These are phyloP conservation scores for Wallemia mellicola DNA, from an alignment of 1,284 basidiomycete species.

Conservation along the genomic window DNA sequence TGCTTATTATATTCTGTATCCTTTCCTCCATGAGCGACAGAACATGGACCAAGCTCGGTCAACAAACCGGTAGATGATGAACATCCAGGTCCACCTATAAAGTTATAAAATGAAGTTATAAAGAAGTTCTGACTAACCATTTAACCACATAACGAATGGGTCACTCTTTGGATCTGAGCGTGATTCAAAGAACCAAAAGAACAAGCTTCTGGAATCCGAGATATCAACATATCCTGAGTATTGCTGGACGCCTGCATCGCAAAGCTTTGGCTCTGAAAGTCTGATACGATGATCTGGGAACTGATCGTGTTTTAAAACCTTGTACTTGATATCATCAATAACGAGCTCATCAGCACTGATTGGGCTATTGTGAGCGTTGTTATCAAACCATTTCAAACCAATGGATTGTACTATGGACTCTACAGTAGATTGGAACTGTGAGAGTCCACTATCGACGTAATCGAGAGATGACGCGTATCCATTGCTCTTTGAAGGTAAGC, in stretches of 20 bases:
- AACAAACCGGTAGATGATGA: constrained; percentile 47
- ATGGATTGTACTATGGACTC: neutral
- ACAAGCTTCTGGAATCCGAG: constrained; percentile 50
- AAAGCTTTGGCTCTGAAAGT: constrained; percentile 35
- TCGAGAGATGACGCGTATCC: no score
- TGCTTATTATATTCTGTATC: constrained; percentile 27
- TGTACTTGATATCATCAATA: no score
- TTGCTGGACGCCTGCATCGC: constrained; percentile 53
- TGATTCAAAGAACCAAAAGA: constrained; percentile 69
- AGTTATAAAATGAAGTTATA: no score
- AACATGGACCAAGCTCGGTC: constrained; percentile 66
- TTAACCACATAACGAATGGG: constrained; percentile 64
- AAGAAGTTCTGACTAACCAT: no score
- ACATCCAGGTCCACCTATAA: constrained; percentile 46
- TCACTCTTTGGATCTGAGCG: constrained; percentile 37
- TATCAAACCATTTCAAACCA: neutral
- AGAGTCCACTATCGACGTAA: neutral
- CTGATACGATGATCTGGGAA: constrained; percentile 22
- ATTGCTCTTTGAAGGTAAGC: no score
- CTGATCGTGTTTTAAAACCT: neutral
- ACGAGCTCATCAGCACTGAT: no score
- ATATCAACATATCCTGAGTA: constrained; percentile 74
- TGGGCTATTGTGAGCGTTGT: no score
- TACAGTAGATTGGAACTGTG: neutral
- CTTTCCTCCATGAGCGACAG: constrained; percentile 31